Conservation (phyloP, 2,329 filamentous ascomycete genomes). For the Nigrospora oryzae region DNA sequence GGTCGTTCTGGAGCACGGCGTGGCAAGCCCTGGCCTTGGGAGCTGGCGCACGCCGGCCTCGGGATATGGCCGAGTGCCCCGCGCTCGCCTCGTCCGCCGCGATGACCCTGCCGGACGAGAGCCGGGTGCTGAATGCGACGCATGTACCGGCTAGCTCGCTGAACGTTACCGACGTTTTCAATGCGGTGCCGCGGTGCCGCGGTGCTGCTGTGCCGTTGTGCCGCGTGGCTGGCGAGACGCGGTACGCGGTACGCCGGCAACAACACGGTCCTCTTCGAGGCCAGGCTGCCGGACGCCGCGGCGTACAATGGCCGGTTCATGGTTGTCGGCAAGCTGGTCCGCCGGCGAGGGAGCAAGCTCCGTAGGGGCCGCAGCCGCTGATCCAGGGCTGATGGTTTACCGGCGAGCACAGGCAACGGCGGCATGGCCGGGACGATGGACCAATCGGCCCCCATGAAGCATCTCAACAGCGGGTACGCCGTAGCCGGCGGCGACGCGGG, state of each 20-base stretch:
- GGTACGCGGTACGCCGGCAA: slow-evolving; percentile 10
- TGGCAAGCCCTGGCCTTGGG: not conserved
- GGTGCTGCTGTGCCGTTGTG: slow-evolving; percentile 6
- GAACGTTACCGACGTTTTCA: slow-evolving; percentile 5
- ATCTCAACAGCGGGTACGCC: slow-evolving; percentile 13
- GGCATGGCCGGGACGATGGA: slow-evolving; percentile 15
- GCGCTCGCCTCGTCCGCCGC: slow-evolving; percentile 7
- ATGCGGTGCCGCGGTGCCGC: slow-evolving; percentile 8
- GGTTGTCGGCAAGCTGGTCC: slow-evolving; percentile 10
- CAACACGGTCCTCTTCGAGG: slow-evolving; percentile 14
- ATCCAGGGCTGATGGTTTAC: not conserved
- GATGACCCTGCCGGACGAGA: not conserved
- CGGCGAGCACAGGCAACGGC: slow-evolving; percentile 9
- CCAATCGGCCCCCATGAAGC: slow-evolving; percentile 7
- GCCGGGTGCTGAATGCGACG: slow-evolving; percentile 6
- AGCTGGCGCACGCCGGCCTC: not conserved
- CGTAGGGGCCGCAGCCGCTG: not conserved
- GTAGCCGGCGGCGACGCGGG: slow-evolving; percentile 15
- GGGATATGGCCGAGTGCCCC: slow-evolving; percentile 8
- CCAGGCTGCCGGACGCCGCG: slow-evolving; percentile 11
- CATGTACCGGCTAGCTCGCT: slow-evolving; percentile 3
- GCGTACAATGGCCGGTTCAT: slow-evolving; percentile 12
- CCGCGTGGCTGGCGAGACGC: slow-evolving; percentile 9
- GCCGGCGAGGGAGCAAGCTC: too few species aligned
- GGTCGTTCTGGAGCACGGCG: not conserved